Conservation (phyloP, 139 green algal genomes). For the Eudorina sp. region DNA sequence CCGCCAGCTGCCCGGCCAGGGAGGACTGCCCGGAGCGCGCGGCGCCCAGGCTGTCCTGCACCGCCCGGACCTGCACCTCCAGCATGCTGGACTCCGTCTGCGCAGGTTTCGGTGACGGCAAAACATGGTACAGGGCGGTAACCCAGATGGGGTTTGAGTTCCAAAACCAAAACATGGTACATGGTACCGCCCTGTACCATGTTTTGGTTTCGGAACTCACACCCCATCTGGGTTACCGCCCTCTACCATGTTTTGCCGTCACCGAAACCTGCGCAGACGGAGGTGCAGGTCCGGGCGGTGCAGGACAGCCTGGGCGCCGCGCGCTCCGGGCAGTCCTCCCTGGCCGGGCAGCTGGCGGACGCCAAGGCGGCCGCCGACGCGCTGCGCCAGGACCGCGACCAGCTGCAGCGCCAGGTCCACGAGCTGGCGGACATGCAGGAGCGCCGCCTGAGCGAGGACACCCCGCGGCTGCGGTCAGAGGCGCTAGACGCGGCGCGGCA, state of each 20-base stretch:
- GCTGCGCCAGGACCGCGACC: conserved; percentile 48
- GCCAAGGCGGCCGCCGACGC: not conserved
- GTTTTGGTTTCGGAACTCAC: too few relatives aligned
- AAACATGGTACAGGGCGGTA: too few relatives aligned
- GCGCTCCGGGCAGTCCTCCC: not conserved
- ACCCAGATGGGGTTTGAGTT: too few relatives aligned
- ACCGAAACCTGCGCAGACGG: conserved; percentile 1
- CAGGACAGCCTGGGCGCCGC: conserved; percentile 36
- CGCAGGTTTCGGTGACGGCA: not conserved
- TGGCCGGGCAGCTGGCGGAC: conserved; percentile 48
- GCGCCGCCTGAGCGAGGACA: conserved; percentile 50
- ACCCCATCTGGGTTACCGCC: too few relatives aligned
- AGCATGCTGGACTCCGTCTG: conserved; percentile 46
- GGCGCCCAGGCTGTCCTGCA: conserved; percentile 38
- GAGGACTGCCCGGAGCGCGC: not conserved
- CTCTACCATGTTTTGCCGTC: too few relatives aligned
- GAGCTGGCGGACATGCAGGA: conserved; percentile 53
- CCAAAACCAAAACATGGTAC: too few relatives aligned
- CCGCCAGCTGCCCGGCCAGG: conserved; percentile 42
- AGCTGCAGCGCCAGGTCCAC: conserved; percentile 38
- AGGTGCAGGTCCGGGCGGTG: conserved; percentile 40
- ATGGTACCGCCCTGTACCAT: too few relatives aligned
- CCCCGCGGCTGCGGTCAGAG: conserved; percentile 29
- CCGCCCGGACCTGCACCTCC: conserved; percentile 39
- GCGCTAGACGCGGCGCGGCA: conserved; percentile 30